A percentile compares a stretch with the other conserved stretches of the same genome.
These are phyloP conservation scores for Rugosomyces carneus DNA, from an alignment of 1,284 basidiomycete genomes.

Conservation along the genomic window DNA sequence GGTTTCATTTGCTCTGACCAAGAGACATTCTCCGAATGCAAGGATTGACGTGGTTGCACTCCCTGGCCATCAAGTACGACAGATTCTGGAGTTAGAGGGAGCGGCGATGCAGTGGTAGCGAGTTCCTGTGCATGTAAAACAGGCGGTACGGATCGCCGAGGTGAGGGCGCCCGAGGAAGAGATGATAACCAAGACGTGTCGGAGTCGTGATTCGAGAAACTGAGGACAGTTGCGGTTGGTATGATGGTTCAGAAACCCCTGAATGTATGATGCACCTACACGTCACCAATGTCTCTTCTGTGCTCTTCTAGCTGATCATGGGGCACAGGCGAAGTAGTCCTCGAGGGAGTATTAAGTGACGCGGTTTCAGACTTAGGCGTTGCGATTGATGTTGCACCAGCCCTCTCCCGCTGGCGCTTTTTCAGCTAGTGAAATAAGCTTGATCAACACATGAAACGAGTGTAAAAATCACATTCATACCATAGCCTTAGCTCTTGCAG, in stretches of 20 bases:
- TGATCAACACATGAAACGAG: conserved; percentile 15
- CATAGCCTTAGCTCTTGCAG: conserved; percentile 75
- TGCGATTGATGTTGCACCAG: conserved; percentile 27
- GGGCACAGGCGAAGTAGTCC: conserved; percentile 46
- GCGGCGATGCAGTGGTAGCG: conserved; percentile 10
- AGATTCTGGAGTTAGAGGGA: conserved; percentile 16
- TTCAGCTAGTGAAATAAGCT: conserved; percentile 45
- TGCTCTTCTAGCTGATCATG: conserved; percentile 32
- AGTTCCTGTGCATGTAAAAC: conserved; percentile 7
- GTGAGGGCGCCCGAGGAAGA: conserved; percentile 42
- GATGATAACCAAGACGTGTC: conserved; percentile 56
- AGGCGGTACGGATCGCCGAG: conserved; percentile 11
- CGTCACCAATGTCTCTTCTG: conserved; percentile 41
- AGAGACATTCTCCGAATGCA: conserved; percentile 22
- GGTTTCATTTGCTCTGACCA: conserved; percentile 24
- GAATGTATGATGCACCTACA: conserved; percentile 36
- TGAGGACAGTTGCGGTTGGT: conserved; percentile 17
- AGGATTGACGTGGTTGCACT: neutral
- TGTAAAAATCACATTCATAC: conserved; percentile 31
- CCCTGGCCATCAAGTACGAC: conserved; percentile 6
- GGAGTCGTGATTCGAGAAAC: conserved; percentile 34
- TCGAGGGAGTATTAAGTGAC: conserved; percentile 41
- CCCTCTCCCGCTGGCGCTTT: conserved; percentile 68
- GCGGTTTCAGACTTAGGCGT: conserved; percentile 26
- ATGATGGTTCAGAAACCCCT: neutral